Percentiles rank a stretch among this genome's conserved stretches.
Evolutionary conservation across 371 early-diverging fungal species (phyloP).

Genomic region (Sporodiniella umbellata): DNA sequence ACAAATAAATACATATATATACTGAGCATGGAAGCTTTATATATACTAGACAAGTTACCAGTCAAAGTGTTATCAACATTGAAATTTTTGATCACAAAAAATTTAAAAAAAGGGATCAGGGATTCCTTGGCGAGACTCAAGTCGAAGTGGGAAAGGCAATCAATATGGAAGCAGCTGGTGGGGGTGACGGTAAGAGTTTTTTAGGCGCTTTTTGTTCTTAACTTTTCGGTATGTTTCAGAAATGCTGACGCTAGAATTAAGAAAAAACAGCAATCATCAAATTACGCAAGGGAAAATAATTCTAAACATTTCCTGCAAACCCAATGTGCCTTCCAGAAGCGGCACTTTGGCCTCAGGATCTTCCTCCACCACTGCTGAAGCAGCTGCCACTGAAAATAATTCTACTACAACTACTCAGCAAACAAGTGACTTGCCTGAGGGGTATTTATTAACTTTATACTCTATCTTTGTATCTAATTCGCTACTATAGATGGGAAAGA

Average conservation of each 20-base stretch:
- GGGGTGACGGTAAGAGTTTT: slow-evolving; percentile 61
- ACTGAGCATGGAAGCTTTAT: too few species aligned
- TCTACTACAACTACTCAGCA: slow-evolving; percentile 1
- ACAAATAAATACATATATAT: too few species aligned
- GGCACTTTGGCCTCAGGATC: slow-evolving; percentile 35
- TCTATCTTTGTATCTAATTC: neutral
- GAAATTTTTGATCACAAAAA: slow-evolving; percentile 97
- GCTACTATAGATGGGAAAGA: slow-evolving; percentile 60
- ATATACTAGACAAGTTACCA: slow-evolving; percentile 64
- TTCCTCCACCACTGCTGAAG: slow-evolving; percentile 15
- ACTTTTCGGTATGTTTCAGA: slow-evolving; percentile 52
- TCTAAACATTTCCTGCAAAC: slow-evolving; percentile 67
- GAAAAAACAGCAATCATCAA: slow-evolving; percentile 78
- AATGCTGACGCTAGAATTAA: slow-evolving; percentile 83
- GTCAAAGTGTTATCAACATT: slow-evolving; percentile 79
- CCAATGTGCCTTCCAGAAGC: slow-evolving; percentile 40
- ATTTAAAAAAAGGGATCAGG: slow-evolving; percentile 92
- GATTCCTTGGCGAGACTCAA: slow-evolving; percentile 92
- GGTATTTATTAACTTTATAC: slow-evolving; percentile 32
- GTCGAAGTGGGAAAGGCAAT: slow-evolving; percentile 79
- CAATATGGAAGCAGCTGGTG: slow-evolving; percentile 66
- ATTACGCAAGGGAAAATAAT: slow-evolving; percentile 84
- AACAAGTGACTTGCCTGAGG: slow-evolving; percentile 66
- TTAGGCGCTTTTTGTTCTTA: neutral
- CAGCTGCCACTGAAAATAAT: neutral